Evolutionary conservation across 306 rosid genomes (phyloP).

Genomic region (Gleditsia sinensis): DNA sequence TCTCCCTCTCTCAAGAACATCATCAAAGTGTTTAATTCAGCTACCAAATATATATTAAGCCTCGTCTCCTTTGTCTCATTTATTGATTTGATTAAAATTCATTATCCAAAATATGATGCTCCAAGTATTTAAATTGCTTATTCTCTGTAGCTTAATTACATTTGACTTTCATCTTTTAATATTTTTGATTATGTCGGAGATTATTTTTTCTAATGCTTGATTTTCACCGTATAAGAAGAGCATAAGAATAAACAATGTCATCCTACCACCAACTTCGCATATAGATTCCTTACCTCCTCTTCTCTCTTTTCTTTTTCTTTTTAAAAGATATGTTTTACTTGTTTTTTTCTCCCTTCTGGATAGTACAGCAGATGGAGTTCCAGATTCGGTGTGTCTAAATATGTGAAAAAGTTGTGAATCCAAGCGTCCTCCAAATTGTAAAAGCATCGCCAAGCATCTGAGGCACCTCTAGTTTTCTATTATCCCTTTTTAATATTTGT

Average conservation of each 20-base stretch:
- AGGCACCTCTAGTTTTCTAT: not conserved
- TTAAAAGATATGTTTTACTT: not conserved
- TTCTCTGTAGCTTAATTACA: too few species aligned
- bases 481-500: not conserved
- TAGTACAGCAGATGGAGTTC: not conserved
- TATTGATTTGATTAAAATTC: too few species aligned
- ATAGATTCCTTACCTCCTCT: not conserved
- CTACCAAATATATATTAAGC: too few species aligned
- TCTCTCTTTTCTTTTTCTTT: not conserved
- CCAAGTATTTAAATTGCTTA: too few species aligned
- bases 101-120: too few species aligned
- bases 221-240: not conserved
- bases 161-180: not conserved
- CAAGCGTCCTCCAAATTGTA: not conserved
- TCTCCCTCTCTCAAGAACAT: too few species aligned
- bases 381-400: not conserved
- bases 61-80: too few species aligned
- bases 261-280: not conserved
- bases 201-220: not conserved
- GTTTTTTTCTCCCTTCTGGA: not conserved
- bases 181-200: not conserved
- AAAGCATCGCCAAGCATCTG: not conserved
- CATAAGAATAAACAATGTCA: not conserved
- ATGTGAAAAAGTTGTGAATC: not conserved
- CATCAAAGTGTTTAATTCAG: too few species aligned